Conservation (phyloP, 2,329 filamentous ascomycete species). For the Stemphylium vesicarium region DNA sequence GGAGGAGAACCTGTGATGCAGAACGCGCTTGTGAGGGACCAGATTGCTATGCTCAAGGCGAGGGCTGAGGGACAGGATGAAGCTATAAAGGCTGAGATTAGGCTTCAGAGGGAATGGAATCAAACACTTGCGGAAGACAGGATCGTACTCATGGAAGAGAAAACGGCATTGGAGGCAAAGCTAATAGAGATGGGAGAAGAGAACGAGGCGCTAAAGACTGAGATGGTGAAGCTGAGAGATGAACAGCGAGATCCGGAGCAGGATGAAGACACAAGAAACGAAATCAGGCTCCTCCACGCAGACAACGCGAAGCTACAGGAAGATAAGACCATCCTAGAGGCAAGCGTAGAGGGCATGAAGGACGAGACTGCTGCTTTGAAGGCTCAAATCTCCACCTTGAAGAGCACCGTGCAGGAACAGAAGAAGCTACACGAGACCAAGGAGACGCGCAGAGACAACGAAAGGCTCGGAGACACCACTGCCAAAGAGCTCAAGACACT, state of each 20-base stretch:
- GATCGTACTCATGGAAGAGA: not conserved
- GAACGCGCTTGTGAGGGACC: not conserved
- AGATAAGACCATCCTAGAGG: not conserved
- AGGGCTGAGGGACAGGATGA: not conserved
- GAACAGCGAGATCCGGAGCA: not conserved
- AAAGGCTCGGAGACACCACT: too few species aligned
- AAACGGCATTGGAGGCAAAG: not conserved
- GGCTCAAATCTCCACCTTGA: not conserved
- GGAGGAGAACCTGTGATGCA: not conserved
- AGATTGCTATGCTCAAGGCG: constrained; percentile 2
- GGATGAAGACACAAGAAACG: not conserved
- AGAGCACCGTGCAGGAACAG: too few species aligned
- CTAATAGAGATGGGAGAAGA: not conserved
- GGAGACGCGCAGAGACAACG: too few species aligned
- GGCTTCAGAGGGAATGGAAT: constrained; percentile 3
- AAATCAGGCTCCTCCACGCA: not conserved
- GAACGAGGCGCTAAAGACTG: not conserved
- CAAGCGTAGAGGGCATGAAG: not conserved
- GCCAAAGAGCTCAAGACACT: too few species aligned
- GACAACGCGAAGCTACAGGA: not conserved
- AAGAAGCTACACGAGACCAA: too few species aligned
- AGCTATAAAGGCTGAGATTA: constrained; percentile 1
- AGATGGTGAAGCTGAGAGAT: not conserved
- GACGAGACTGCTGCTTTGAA: not conserved
- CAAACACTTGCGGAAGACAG: not conserved